Conservation (phyloP, 1,284 basidiomycete species). For the Leccinum subrobustum region DNA sequence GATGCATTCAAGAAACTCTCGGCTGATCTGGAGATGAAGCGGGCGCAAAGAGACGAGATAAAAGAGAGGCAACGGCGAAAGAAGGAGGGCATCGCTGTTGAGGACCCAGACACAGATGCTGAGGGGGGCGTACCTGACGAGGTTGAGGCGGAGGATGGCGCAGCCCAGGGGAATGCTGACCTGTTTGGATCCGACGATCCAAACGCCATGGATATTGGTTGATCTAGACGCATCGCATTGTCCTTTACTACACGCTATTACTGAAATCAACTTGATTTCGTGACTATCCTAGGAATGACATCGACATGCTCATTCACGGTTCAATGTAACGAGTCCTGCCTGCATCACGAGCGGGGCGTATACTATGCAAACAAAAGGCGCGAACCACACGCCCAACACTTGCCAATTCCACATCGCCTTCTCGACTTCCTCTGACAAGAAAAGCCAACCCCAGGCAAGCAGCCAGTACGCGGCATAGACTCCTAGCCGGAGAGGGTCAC, state of each 20-base stretch:
- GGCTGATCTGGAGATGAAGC: constrained; percentile 84
- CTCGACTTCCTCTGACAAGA: constrained; percentile 42
- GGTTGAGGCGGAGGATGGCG: constrained; percentile 30
- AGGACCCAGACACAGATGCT: constrained; percentile 45
- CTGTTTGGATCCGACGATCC: constrained; percentile 59
- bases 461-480: constrained; percentile 45
- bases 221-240: constrained; percentile 4
- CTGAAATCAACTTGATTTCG: not conserved
- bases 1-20: constrained; percentile 87
- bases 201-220: constrained; percentile 44
- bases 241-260: not conserved
- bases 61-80: constrained; percentile 66
- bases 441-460: constrained; percentile 60
- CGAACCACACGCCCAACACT: constrained; percentile 70
- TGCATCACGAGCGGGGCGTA: constrained; percentile 71
- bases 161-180: constrained; percentile 34
- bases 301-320: constrained; percentile 4
- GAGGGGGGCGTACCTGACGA: constrained; percentile 43
- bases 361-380: constrained; percentile 70
- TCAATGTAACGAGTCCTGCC: constrained; percentile 52
- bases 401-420: constrained; percentile 69
- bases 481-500: constrained; percentile 31
- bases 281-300: constrained; percentile 3
- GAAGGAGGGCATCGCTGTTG: constrained; percentile 58
- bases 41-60: constrained; percentile 76